Conservation (phyloP, 1,139 yeast species). For the Suhomyces yuchorum region DNA sequence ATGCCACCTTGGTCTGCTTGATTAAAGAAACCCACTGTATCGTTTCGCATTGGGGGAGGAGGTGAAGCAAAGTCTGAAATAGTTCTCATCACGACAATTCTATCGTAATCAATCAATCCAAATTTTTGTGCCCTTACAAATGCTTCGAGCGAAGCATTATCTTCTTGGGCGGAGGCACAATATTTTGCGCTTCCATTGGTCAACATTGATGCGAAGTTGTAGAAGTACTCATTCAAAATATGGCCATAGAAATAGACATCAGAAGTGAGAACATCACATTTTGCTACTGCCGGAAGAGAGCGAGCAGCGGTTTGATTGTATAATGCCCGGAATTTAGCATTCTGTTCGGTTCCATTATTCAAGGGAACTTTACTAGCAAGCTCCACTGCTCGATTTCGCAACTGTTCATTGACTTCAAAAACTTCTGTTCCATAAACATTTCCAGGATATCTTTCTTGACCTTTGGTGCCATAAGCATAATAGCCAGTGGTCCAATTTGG, state of each 20-base stretch:
- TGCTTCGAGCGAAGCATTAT: slow-evolving; percentile 66
- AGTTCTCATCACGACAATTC: slow-evolving; percentile 64
- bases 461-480: slow-evolving; percentile 55
- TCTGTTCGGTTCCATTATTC: slow-evolving; percentile 47
- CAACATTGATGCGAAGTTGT: slow-evolving; percentile 48
- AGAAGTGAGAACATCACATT: slow-evolving; percentile 63
- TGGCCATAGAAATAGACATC: slow-evolving; percentile 64
- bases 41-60: slow-evolving; percentile 46
- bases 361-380: slow-evolving; percentile 51
- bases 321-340: slow-evolving; percentile 47
- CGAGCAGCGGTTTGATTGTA: slow-evolving; percentile 55
- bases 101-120: slow-evolving; percentile 58
- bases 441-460: slow-evolving; percentile 54
- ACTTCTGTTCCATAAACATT: slow-evolving; percentile 67
- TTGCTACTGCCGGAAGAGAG: slow-evolving; percentile 48
- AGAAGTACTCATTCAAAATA: slow-evolving; percentile 52
- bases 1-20: slow-evolving; percentile 56
- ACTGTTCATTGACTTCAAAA: slow-evolving; percentile 59
- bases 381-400: slow-evolving; percentile 59
- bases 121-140: slow-evolving; percentile 54
- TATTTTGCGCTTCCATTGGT: slow-evolving; percentile 63
- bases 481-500: slow-evolving; percentile 64
- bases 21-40: slow-evolving; percentile 54
- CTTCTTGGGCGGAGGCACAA: slow-evolving; percentile 70
- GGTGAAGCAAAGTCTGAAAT: slow-evolving; percentile 65